Base-by-base conservation (phyloP, 2,329 filamentous ascomycete species). In the Arthrobotrys iridis region DNA sequence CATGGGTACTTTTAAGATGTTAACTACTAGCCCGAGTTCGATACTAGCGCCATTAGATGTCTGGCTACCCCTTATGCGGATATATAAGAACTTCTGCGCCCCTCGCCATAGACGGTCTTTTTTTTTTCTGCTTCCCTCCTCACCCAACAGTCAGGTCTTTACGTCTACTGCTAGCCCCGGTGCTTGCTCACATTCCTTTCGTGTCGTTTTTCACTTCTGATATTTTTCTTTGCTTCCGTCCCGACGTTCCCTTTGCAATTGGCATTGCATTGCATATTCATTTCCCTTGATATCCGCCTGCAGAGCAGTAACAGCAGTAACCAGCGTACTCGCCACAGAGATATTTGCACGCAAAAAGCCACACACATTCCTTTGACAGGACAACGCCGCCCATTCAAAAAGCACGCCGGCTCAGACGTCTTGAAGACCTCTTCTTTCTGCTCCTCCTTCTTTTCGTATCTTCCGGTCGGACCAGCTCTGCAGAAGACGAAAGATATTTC, bases 71-170 rank as follows among this genome's bases (percentile, higher is more conserved):
- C 35, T 43, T 33, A 48, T 41, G 50, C 24, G 45, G 46, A 41
- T 35, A 75, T 75, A 75, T 75, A 75, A 75, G 37, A 58, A 58
- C 24, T 59, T 50, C 28, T 33, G 55, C 15, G 24, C 18, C 57
- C 63, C 28, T 46, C 55, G 28, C 45, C 30, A 37, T 58, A 48
- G 63, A 63, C 33, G 45, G 40, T 20, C 35, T 46, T 43, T 58
- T 57, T 57, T 46, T 59, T 52, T 50, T 52, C 41, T 15, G 20
- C 35, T 71, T 63, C 35, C 30, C 63, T 75, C 63, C 45, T 57
- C 58, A 68, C 71, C 71, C 63, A 74, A 58, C 63, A 74, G 70
- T 57, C 63, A 75, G 63, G 71, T 75, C 71, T 64, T 59, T 64
- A 30, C 37, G 41, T 41, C 8, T 28, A 18, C 35, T 66, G 20